phyloP scores from a whole-genome alignment of 208 protist genomes.

The Trypanosomatidae sp. region DNA sequence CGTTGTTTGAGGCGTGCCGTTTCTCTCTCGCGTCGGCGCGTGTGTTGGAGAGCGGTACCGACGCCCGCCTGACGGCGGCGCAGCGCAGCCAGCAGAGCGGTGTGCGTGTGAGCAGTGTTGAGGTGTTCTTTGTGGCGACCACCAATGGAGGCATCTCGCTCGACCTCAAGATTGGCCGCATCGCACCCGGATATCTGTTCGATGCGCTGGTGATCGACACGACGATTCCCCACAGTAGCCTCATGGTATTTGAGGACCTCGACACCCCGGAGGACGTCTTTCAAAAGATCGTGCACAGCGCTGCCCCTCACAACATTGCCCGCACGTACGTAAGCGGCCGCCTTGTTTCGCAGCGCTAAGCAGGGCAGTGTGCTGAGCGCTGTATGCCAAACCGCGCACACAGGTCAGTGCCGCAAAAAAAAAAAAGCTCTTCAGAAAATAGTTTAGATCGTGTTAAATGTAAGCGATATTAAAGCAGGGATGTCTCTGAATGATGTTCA shows the following conservation, averaged over 20 bases:
- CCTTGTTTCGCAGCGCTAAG: constrained; percentile 43
- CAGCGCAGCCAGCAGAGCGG: constrained; percentile 29
- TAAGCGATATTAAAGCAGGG: too few relatives aligned
- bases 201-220: constrained; percentile 89
- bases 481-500: too few relatives aligned
- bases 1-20: constrained; percentile 85
- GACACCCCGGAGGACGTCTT: constrained; percentile 68
- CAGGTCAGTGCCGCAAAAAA: too few relatives aligned
- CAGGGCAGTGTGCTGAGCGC: too few relatives aligned
- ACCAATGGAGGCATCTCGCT: constrained; percentile 83
- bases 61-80: constrained; percentile 23
- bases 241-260: constrained; percentile 58
- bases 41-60: constrained; percentile 55
- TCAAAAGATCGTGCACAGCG: constrained; percentile 76
- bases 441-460: too few relatives aligned
- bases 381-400: too few relatives aligned
- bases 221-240: constrained; percentile 34
- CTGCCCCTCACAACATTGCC: constrained; percentile 58
- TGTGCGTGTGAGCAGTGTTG: constrained; percentile 46
- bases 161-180: constrained; percentile 86
- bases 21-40: constrained; percentile 69
- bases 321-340: constrained; percentile 65
- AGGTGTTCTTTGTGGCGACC: constrained; percentile 90
- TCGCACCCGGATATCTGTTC: constrained; percentile 86
- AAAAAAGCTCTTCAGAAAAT: too few relatives aligned